Percentiles rank a stretch among this genome's conserved stretches.
Evolutionary conservation across 495 filamentous ascomycete species (phyloP).

Genomic region (Durotheca rogersii): DNA sequence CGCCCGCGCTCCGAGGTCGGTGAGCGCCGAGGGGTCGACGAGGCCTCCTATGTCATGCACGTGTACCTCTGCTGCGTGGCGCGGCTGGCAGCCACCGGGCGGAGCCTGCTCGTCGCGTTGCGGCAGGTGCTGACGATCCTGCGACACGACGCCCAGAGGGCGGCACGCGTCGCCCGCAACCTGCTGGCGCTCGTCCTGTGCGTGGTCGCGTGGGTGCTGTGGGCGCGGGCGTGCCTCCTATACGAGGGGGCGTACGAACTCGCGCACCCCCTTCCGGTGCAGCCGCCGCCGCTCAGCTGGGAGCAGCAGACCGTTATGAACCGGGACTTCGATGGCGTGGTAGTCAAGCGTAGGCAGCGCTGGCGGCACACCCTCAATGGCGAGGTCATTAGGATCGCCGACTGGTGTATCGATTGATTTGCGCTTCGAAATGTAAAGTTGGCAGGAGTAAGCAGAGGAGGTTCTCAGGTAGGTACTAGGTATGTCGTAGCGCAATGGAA

Average conservation of each 20-base stretch:
- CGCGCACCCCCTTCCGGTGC: too few relatives aligned
- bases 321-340: not conserved
- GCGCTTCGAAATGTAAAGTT: too few relatives aligned
- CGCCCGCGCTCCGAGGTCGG: too few relatives aligned
- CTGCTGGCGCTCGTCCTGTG: not conserved
- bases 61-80: not conserved
- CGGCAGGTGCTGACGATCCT: too few relatives aligned
- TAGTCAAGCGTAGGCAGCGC: not conserved
- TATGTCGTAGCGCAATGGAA: too few relatives aligned
- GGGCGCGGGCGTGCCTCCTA: not conserved
- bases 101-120: not conserved
- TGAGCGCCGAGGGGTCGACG: too few relatives aligned
- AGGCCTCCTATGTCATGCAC: not conserved
- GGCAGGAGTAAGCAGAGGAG: too few relatives aligned
- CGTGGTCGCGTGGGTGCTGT: not conserved
- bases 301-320: not conserved
- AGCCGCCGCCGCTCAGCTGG: slow-evolving; percentile 10
- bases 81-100: not conserved
- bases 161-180: not conserved
- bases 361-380: slow-evolving; percentile 1
- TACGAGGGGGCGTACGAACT: too few relatives aligned
- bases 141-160: not conserved
- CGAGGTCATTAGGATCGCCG: not conserved
- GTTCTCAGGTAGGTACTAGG: too few relatives aligned
- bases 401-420: not conserved